phyloP scores from a whole-genome alignment of 2,329 filamentous ascomycete genomes.

The Apiospora rasikravindrae region DNA sequence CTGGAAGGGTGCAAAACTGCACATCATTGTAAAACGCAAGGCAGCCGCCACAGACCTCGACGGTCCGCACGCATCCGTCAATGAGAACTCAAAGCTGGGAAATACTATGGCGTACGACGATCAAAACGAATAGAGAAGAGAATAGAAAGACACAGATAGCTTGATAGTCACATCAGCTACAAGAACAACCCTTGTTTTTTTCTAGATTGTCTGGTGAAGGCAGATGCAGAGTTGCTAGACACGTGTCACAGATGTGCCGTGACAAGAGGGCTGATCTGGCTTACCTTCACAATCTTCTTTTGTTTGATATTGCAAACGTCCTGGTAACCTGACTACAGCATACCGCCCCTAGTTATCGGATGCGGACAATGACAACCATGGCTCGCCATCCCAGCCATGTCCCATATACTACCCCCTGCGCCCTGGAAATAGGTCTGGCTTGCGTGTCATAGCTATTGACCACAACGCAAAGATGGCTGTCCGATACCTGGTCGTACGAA shows the following conservation, averaged over 20 bases:
- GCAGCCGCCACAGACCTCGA: not conserved
- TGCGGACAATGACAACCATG: too few relatives aligned
- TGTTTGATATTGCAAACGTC: conserved; percentile 36
- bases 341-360: conserved; percentile 65
- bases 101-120: not conserved
- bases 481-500: too few relatives aligned
- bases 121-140: not conserved
- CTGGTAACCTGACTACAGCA: conserved; percentile 47
- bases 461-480: too few relatives aligned
- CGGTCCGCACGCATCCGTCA: not conserved
- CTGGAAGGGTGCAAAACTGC: not conserved
- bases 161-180: not conserved
- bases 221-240: too few relatives aligned
- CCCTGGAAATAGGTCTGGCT: too few relatives aligned
- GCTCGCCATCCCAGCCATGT: too few relatives aligned
- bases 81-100: not conserved
- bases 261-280: too few relatives aligned
- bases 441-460: too few relatives aligned
- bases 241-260: too few relatives aligned
- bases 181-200: not conserved
- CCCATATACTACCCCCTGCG: too few relatives aligned
- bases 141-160: not conserved
- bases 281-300: conserved; percentile 20
- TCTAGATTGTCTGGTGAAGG: too few relatives aligned
- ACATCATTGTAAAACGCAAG: not conserved